Evolutionary conservation across 1,284 basidiomycete species (phyloP).

Genomic region (Boletellus dicymbophilus): DNA sequence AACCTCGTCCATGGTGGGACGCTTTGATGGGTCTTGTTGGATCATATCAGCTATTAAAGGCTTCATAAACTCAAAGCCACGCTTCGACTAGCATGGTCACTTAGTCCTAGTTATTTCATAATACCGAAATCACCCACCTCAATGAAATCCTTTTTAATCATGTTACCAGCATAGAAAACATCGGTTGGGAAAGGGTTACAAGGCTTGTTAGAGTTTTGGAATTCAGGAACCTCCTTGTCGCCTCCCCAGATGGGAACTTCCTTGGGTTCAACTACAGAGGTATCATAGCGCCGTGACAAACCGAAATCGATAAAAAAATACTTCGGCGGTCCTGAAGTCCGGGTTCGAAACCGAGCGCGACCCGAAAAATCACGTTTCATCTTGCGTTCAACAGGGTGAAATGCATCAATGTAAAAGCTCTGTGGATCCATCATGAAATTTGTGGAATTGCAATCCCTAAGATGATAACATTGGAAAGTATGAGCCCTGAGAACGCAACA

Average conservation of each 20-base stretch:
- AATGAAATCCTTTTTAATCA: background rate
- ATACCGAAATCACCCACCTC: background rate
- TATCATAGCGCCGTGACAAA: background rate
- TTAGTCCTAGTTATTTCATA: background rate
- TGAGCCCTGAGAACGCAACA: background rate
- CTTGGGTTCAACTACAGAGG: background rate
- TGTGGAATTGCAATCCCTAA: slow-evolving; percentile 13
- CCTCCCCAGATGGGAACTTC: background rate
- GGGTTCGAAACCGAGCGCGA: background rate
- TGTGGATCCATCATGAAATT: slow-evolving; percentile 41
- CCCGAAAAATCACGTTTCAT: background rate
- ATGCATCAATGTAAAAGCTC: slow-evolving; percentile 26
- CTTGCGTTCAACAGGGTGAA: slow-evolving; percentile 23
- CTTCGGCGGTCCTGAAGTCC: background rate
- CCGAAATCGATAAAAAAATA: background rate
- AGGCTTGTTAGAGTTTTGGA: background rate
- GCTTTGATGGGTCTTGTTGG: slow-evolving; percentile 6
- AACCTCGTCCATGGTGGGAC: slow-evolving; percentile 20
- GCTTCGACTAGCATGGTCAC: background rate
- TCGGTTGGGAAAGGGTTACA: background rate
- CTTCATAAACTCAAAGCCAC: background rate
- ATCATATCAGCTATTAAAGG: background rate
- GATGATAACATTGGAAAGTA: background rate
- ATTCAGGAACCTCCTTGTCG: background rate
- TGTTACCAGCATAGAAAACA: background rate